A percentile compares a stretch with the other conserved stretches of the same genome.
These are phyloP conservation scores for Pichia heedii DNA, from an alignment of 805 yeast genomes.

Conservation along the genomic window DNA sequence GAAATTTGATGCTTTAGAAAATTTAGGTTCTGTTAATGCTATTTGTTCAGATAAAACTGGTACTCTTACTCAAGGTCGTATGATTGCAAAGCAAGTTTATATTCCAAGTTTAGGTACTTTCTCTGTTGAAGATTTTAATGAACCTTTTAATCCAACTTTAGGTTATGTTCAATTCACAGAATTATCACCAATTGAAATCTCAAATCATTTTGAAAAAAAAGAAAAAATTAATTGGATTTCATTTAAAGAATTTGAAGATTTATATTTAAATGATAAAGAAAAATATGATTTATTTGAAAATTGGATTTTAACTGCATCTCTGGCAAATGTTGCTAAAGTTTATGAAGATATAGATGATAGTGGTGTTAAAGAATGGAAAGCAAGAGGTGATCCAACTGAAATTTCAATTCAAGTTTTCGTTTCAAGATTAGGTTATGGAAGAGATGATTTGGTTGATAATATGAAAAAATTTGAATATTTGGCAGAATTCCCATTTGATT, in stretches of 20 bases:
- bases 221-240: slow-evolving; percentile 22
- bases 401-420: slow-evolving; percentile 78
- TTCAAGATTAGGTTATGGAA: slow-evolving; percentile 43
- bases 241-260: slow-evolving; percentile 14
- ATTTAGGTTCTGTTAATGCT: slow-evolving; percentile 69
- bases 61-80: slow-evolving; percentile 70
- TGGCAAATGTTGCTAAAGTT: slow-evolving; percentile 74
- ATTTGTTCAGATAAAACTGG: slow-evolving; percentile 82
- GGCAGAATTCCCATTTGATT: slow-evolving; percentile 68
- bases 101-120: slow-evolving; percentile 54
- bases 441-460: slow-evolving; percentile 36
- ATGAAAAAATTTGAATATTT: slow-evolving; percentile 33
- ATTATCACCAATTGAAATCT: slow-evolving; percentile 30
- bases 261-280: slow-evolving; percentile 8
- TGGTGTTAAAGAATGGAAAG: slow-evolving; percentile 47
- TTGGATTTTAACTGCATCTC: slow-evolving; percentile 60
- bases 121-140: slow-evolving; percentile 43
- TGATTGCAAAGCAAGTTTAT: slow-evolving; percentile 67
- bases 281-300: slow-evolving; percentile 26
- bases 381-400: slow-evolving; percentile 86
- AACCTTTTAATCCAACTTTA: slow-evolving; percentile 54
- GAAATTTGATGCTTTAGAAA: slow-evolving; percentile 69
- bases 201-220: slow-evolving; percentile 27
- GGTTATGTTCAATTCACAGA: slow-evolving; percentile 37
- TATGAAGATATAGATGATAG: slow-evolving; percentile 35